Base-by-base conservation (phyloP, 345 rosid genomes). In the rapeseed (Brassica napus) region DNA sequence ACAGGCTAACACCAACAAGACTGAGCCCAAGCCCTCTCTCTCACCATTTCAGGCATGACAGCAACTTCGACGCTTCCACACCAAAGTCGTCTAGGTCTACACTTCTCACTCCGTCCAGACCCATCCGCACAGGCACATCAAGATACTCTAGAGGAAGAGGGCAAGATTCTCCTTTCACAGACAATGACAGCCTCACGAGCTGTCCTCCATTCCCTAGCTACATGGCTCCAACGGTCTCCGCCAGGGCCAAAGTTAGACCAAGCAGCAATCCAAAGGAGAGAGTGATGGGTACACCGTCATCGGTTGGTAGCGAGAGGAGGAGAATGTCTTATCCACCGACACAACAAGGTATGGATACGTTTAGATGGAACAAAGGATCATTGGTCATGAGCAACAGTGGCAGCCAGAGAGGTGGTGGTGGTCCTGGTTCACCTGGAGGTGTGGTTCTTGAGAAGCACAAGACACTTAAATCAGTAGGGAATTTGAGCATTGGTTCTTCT, bases 171-270 rank as follows among this genome's bases (percentile, higher is more conserved):
- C 89, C 77, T 26, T 93, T 94, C 23, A 93, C 85, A 76, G 99
- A 96, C 28, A 94, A 96, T 23, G 98, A 92, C 28, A 93, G 98
- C 86, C 92, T 96, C 73, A 88, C 78, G 4, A 96, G 98, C 83
- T 96, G 98, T 88, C 98, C 98, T 0, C 94, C 99, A 0, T 92
- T 90, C 77, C 99, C 98, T 0, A 92, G 84, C 88, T 96, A 96
- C 88, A 93, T 96, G 99, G 81, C 79, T 60, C 95, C 98, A 0
- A 96, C 98, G 0, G 89, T 75, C 15, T 93, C 99, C 0, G 87
- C 99, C 15, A 92, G 86, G 65, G 99, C 98, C 9, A 96, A 92
- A 59, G 88, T 30, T 14, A 88, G 98, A 76, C 86, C 94, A 54
- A 91, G 26, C 79, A 93, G 97, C 37, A 93, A 91, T 65, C 97